These are phyloP conservation scores for Lentinula sp. DNA, from an alignment of 768 basidiomycete species.

Conservation along the genomic window DNA sequence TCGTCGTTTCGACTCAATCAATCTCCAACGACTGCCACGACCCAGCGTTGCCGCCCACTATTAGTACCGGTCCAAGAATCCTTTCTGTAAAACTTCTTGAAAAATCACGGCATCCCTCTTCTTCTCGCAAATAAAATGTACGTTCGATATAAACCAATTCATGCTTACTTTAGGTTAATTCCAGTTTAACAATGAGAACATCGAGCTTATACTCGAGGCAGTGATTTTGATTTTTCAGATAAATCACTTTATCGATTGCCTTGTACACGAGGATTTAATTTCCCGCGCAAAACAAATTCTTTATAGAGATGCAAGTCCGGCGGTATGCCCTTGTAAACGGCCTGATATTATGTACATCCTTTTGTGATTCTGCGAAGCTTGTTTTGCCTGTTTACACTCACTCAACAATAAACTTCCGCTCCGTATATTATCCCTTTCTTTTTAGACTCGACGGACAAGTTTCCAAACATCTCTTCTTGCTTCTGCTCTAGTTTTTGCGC, in stretches of 20 bases:
- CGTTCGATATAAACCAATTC: neutral
- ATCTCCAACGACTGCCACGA: slow-evolving; percentile 1
- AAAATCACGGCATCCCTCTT: neutral
- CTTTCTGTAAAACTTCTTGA: neutral
- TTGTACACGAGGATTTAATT: slow-evolving; percentile 8
- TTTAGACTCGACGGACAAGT: slow-evolving; percentile 5
- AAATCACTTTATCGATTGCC: slow-evolving; percentile 4
- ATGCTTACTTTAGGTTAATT: neutral
- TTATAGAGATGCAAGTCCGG: neutral
- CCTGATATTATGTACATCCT: neutral
- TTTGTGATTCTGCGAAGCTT: slow-evolving; percentile 1
- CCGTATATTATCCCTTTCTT: slow-evolving; percentile 1
- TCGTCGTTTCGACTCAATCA: neutral
- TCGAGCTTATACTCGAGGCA: neutral
- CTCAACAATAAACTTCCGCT: slow-evolving; percentile 1
- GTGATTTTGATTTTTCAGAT: slow-evolving; percentile 1
- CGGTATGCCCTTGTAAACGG: neutral
- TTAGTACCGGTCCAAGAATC: neutral
- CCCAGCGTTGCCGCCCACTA: neutral
- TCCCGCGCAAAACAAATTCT: neutral
- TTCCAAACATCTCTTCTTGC: slow-evolving; percentile 1
- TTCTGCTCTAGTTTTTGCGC: neutral
- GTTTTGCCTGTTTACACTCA: neutral
- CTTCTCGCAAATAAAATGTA: neutral
- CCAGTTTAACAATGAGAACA: neutral